These are phyloP conservation scores for Penicillium griseofulvum DNA, from an alignment of 2,329 filamentous ascomycete genomes.

Conservation along the genomic window DNA sequence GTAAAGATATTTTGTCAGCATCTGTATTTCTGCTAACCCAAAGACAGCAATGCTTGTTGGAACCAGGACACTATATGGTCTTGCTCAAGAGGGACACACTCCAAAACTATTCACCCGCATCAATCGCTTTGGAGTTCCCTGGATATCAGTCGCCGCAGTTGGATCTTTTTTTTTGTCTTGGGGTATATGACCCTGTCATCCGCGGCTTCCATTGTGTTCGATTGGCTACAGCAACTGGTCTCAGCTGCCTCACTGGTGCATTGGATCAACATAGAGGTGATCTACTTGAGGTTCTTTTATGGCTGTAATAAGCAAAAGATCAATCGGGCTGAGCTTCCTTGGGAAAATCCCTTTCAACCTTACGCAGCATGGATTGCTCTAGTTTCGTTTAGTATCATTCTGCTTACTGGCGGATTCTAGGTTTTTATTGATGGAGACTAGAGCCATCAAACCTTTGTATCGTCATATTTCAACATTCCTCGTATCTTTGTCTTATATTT, in stretches of 20 bases:
- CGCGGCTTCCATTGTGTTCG: conserved; percentile 57
- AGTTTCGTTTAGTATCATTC: conserved; percentile 54
- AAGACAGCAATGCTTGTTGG: conserved; percentile 26
- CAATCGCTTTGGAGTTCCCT: conserved; percentile 52
- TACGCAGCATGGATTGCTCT: conserved; percentile 57
- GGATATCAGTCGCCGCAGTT: conserved; percentile 49
- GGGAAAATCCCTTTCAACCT: conserved; percentile 51
- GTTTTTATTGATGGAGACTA: conserved; percentile 15
- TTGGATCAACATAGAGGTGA: conserved; percentile 58
- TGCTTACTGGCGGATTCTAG: conserved; percentile 67
- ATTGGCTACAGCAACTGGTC: conserved; percentile 64
- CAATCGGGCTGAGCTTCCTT: conserved; percentile 42
- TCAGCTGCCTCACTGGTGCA: conserved; percentile 40
- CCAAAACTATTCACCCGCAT: conserved; percentile 30
- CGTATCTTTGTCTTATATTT: conserved; percentile 53
- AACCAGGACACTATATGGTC: conserved; percentile 35
- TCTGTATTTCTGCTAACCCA: background rate
- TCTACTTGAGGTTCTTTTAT: conserved; percentile 54
- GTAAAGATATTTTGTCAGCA: background rate
- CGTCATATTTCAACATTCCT: conserved; percentile 60
- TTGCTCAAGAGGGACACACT: conserved; percentile 36
- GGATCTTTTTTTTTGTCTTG: conserved; percentile 57
- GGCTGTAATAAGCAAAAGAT: conserved; percentile 40
- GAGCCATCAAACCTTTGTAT: conserved; percentile 58
- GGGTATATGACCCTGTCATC: conserved; percentile 62